These are phyloP conservation scores for Penicillium chermesinum DNA, from an alignment of 495 filamentous ascomycete genomes.

Conservation along the genomic window DNA sequence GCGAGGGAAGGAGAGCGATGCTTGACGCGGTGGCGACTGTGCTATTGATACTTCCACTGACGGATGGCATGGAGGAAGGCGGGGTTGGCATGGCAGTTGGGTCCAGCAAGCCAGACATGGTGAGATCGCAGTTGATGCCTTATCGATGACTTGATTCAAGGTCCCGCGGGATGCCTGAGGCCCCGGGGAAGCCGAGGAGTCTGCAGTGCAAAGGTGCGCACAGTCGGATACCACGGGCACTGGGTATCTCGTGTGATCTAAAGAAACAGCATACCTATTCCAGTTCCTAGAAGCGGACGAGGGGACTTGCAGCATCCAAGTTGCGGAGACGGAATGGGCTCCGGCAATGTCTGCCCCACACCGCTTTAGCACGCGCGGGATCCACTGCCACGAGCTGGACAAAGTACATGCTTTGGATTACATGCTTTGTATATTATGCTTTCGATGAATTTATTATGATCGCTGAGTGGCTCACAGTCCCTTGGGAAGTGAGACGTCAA, in stretches of 20 bases:
- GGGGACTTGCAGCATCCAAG: too few species aligned
- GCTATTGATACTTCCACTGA: slow-evolving; percentile 10
- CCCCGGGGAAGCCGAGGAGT: too few species aligned
- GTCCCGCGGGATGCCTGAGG: too few species aligned
- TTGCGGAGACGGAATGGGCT: not conserved
- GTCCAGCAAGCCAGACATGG: slow-evolving; percentile 20
- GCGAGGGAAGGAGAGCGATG: slow-evolving; percentile 25
- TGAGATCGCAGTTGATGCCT: slow-evolving; percentile 5
- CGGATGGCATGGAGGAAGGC: slow-evolving; percentile 5
- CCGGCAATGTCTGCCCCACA: not conserved
- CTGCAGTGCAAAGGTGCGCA: too few species aligned
- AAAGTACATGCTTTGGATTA: too few species aligned
- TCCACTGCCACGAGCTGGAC: not conserved
- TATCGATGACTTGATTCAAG: not conserved
- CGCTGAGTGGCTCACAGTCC: too few species aligned
- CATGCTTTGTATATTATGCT: too few species aligned
- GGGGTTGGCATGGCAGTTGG: slow-evolving; percentile 17
- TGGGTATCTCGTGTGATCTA: too few species aligned
- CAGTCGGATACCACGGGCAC: too few species aligned
- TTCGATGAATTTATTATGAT: too few species aligned
- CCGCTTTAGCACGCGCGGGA: not conserved
- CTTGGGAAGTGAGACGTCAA: too few species aligned
- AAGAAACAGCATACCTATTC: too few species aligned
- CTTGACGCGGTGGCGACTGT: slow-evolving; percentile 18
- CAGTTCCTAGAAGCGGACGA: not conserved